Evolutionary conservation across 2,329 filamentous ascomycete genomes (phyloP).

Genomic region (Dothistroma pini): DNA sequence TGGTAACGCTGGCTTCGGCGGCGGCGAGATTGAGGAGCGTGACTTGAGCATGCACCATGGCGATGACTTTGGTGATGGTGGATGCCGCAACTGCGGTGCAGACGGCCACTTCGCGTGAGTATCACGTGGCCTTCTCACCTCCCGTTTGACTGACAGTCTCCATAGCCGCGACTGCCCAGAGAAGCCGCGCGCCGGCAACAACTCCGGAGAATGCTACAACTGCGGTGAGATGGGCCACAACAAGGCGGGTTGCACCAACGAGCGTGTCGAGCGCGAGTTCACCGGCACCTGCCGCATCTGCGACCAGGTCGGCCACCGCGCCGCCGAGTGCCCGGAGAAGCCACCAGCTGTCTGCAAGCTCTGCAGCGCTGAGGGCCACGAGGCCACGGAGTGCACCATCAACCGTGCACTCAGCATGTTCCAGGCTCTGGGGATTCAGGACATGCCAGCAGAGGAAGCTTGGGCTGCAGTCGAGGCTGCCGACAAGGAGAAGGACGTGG

Average conservation of each 20-base stretch:
- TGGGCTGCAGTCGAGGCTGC: conserved; percentile 56
- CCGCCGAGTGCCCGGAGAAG: conserved; percentile 61
- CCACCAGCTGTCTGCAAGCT: conserved; percentile 57
- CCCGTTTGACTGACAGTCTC: conserved; percentile 17
- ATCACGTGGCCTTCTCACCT: conserved; percentile 26
- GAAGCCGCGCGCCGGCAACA: conserved; percentile 29
- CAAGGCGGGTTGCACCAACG: conserved; percentile 60
- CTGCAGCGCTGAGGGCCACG: conserved; percentile 58
- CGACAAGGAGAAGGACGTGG: conserved; percentile 54
- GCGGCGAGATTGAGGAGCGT: conserved; percentile 21
- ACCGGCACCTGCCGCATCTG: conserved; percentile 60
- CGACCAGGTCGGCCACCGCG: conserved; percentile 51
- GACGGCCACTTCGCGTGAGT: conserved; percentile 2
- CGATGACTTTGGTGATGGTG: conserved; percentile 28
- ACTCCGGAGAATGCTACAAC: conserved; percentile 55
- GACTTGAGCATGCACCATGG: conserved; percentile 33
- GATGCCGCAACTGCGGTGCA: conserved; percentile 36
- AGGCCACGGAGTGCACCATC: conserved; percentile 54
- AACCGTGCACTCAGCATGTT: conserved; percentile 57
- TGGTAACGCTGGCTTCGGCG: conserved; percentile 1
- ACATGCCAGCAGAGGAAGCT: conserved; percentile 49
- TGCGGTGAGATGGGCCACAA: conserved; percentile 52
- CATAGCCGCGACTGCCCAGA: conserved; percentile 46
- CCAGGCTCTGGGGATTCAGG: conserved; percentile 38
- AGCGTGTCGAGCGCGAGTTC: conserved; percentile 49